Conservation (phyloP, 2,329 filamentous ascomycete species). For the Microdochium paspali region DNA sequence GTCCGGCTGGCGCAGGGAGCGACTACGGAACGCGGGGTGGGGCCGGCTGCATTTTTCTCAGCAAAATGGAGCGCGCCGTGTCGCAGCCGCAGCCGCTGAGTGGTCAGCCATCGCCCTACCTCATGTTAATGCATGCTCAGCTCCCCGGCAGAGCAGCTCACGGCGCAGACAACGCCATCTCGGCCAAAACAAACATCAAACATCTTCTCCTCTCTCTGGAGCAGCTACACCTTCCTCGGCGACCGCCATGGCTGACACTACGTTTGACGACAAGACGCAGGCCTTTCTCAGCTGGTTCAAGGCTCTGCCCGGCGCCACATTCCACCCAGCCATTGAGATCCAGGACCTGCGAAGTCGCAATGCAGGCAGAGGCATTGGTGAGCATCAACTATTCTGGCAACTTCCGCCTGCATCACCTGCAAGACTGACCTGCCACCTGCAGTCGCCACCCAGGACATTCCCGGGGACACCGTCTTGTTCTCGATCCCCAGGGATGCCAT, state of each 20-base stretch:
- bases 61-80: background rate
- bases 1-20: background rate
- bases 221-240: background rate
- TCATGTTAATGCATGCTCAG: background rate
- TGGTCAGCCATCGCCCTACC: background rate
- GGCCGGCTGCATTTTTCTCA: background rate
- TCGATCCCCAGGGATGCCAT: conserved; percentile 65
- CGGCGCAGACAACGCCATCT: too few species aligned
- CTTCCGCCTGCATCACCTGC: background rate
- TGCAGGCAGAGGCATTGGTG: conserved; percentile 48
- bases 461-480: conserved; percentile 69
- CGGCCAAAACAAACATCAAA: too few species aligned
- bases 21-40: background rate
- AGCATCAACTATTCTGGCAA: conserved; percentile 6
- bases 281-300: conserved; percentile 46
- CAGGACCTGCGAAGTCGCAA: conserved; percentile 38
- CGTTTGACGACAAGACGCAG: conserved; percentile 31
- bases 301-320: conserved; percentile 38
- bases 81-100: background rate
- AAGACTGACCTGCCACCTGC: conserved; percentile 9
- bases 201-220: background rate
- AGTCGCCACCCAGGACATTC: conserved; percentile 66
- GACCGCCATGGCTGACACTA: conserved; percentile 17
- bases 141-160: too few species aligned
- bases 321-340: conserved; percentile 42